Percentiles rank a stretch among this genome's conserved stretches.
Conservation (phyloP, 495 filamentous ascomycete species). For the Xanthoparmelia taractica region DNA sequence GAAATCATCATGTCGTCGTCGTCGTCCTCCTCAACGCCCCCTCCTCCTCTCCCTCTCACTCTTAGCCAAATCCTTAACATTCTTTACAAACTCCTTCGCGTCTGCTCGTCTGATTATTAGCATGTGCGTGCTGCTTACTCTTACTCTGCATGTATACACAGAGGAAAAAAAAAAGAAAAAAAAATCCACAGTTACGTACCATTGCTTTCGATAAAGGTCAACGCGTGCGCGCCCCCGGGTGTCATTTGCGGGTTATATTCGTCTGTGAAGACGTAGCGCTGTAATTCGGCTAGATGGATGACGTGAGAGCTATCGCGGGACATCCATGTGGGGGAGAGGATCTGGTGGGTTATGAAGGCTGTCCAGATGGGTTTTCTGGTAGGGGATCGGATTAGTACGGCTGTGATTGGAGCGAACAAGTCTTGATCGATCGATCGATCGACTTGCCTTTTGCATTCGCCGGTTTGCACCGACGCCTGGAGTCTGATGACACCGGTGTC, state of each 20-base stretch:
- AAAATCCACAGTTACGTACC: background rate
- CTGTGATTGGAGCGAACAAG: too few species aligned
- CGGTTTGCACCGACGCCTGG: slow-evolving; percentile 30
- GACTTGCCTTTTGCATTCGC: slow-evolving; percentile 3
- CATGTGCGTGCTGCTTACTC: too few species aligned
- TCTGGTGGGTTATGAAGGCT: slow-evolving; percentile 60
- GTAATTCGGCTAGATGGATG: slow-evolving; percentile 54
- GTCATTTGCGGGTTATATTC: slow-evolving; percentile 44
- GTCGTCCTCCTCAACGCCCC: too few species aligned
- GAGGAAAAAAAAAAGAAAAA: too few species aligned
- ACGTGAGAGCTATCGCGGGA: slow-evolving; percentile 41
- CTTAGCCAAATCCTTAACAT: background rate
- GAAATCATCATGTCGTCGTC: too few species aligned
- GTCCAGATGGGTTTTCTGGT: slow-evolving; percentile 60
- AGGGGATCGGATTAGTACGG: background rate
- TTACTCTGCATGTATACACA: too few species aligned
- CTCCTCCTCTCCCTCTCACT: too few species aligned
- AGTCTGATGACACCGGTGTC: slow-evolving; percentile 54
- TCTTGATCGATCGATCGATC: too few species aligned
- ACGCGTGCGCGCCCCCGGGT: slow-evolving; percentile 32
- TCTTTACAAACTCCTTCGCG: background rate
- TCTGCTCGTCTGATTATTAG: background rate
- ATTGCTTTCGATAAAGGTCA: slow-evolving; percentile 32
- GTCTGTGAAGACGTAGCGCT: slow-evolving; percentile 54
- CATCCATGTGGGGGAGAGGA: slow-evolving; percentile 52